Base-by-base conservation (phyloP, 2,329 filamentous ascomycete genomes). In the Hysterium pulicare region DNA sequence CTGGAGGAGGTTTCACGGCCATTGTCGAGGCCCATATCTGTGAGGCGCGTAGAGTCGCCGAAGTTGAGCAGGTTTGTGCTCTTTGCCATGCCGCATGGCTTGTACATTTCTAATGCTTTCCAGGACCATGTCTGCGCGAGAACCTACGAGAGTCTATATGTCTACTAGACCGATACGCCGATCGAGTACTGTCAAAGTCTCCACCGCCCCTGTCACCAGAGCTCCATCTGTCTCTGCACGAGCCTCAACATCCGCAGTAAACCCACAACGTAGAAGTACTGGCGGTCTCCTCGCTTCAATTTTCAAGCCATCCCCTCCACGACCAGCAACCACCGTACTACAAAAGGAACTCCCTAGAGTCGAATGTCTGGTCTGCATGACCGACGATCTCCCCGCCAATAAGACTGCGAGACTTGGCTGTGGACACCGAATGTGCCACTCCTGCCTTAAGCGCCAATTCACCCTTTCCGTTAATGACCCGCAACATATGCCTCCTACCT, bases 401-500 rank as follows among this genome's bases (percentile, higher is more conserved):
- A 82, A 81, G 63, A 78, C 84, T 24, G 82, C 82, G 28, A 86
- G 83, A 62, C 77, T 95, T 26, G 78, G 80, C 51, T 95, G 90
- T 61, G 82, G 82, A 2, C 89, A 95, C 65, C 79, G 82, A 48
- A 90, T 91, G 84, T 95, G 90, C 66, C 76, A 86, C 50, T 64
- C 75, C 6, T 95, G 90, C 63, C 72, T 95, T 31, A 84, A 82
- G 63, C 79, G 82, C 38, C 77, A 81, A 44, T 95, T 94, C 67
- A 81, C 76, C 41, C 75, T 88, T 47, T 93, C 88, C 9, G 74
- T 90, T 48, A 83, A 76, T 32, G 87, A 94, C 60, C 82, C 86
- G 1, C 78, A 82, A 46, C 83, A 88, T 52, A 94, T 95, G 87
- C 88, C 90, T 15, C 90, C 90, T 0, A 79, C 76, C 59, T 95